Evolutionary conservation across 2,329 filamentous ascomycete species (phyloP).

Genomic region (Cladophialophora immunda): DNA sequence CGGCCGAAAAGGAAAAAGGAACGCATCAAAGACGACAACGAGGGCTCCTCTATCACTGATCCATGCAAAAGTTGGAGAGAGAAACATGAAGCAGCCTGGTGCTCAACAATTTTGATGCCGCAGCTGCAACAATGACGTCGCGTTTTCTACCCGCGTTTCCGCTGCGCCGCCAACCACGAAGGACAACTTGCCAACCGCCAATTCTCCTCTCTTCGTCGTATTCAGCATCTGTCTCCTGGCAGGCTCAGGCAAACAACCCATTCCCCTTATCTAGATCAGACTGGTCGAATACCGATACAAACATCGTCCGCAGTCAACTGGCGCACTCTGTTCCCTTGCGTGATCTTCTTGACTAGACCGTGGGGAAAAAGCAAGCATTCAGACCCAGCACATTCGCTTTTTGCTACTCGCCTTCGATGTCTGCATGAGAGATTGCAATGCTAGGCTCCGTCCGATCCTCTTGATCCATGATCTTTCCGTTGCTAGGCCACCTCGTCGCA

Average conservation of each 20-base stretch:
- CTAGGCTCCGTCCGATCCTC: background rate
- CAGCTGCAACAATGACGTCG: conserved; percentile 17
- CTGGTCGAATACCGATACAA: too few relatives aligned
- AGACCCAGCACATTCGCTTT: background rate
- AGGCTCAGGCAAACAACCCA: too few relatives aligned
- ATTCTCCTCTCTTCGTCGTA: background rate
- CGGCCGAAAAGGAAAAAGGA: conserved; percentile 58
- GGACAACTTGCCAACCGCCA: background rate
- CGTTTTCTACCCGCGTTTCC: background rate
- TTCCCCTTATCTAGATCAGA: background rate
- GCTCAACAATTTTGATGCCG: background rate
- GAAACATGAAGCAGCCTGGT: background rate
- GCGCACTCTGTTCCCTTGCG: background rate
- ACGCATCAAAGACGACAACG: conserved; percentile 53
- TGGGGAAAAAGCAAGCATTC: background rate
- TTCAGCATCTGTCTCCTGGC: too few relatives aligned
- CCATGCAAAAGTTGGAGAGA: conserved; percentile 5
- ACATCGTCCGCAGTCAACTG: too few relatives aligned
- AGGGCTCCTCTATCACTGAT: background rate
- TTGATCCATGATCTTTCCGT: background rate
- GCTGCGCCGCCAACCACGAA: conserved; percentile 5
- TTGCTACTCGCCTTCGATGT: background rate
- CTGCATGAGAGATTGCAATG: background rate
- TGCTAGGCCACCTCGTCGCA: background rate
- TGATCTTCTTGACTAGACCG: too few relatives aligned